phyloP scores from a whole-genome alignment of 2,329 filamentous ascomycete species.

The Cladophialophora chaetospira region DNA sequence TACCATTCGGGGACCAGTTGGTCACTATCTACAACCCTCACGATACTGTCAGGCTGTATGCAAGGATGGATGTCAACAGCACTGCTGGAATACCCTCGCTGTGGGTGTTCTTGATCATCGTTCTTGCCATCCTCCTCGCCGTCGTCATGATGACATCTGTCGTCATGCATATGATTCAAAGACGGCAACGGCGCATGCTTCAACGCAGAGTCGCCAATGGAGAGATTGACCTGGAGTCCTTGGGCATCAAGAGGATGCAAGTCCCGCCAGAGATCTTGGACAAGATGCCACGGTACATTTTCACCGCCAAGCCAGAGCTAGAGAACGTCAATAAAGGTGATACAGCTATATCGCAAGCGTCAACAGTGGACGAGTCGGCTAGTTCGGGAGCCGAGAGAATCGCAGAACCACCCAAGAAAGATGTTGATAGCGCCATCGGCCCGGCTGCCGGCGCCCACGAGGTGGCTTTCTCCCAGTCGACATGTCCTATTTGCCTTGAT shows the following conservation, averaged over 20 bases:
- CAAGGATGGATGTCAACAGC: conserved; percentile 29
- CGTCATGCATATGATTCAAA: conserved; percentile 76
- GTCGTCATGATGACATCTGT: conserved; percentile 69
- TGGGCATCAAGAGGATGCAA: conserved; percentile 80
- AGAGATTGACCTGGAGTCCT: conserved; percentile 80
- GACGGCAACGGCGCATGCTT: conserved; percentile 67
- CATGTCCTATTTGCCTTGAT: conserved; percentile 87
- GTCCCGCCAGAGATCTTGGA: conserved; percentile 73
- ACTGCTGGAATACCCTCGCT: conserved; percentile 69
- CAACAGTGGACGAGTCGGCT: background rate
- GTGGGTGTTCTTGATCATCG: conserved; percentile 74
- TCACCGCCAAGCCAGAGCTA: conserved; percentile 45
- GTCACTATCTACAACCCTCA: conserved; percentile 40
- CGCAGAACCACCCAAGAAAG: background rate
- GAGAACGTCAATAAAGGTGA: background rate
- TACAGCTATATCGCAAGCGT: background rate
- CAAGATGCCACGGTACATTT: conserved; percentile 76
- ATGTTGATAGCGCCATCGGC: conserved; percentile 3
- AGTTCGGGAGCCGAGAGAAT: background rate
- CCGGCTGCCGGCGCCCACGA: conserved; percentile 16
- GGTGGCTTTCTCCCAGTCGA: conserved; percentile 67
- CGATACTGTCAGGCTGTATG: conserved; percentile 55
- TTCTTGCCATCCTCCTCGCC: conserved; percentile 69
- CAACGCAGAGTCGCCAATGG: conserved; percentile 71
- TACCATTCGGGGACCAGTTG: conserved; percentile 37